phyloP scores from a whole-genome alignment of 345 rosid genomes.

The Acer negundo region DNA sequence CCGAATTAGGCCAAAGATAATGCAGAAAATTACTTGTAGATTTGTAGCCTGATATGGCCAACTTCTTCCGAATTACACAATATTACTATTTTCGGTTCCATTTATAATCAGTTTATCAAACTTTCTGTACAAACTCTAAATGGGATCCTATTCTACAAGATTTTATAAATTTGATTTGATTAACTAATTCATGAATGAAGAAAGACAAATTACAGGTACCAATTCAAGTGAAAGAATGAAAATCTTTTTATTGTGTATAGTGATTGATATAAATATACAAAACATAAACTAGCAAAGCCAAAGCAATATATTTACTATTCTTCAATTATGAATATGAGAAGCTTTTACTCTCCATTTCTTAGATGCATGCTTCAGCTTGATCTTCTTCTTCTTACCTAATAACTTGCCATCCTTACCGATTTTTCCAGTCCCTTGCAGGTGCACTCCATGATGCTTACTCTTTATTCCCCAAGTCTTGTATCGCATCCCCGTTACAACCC shows the following conservation, averaged over 20 bases:
- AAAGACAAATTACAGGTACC: no score
- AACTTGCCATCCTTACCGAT: conserved; percentile 51
- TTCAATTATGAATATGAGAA: conserved; percentile 6
- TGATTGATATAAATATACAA: background rate
- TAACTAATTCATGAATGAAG: no score
- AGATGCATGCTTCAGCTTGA: conserved; percentile 33
- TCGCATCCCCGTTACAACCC: conserved; percentile 26
- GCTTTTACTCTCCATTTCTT: conserved; percentile 29
- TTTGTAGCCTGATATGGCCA: background rate
- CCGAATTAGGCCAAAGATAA: background rate
- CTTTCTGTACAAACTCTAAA: background rate
- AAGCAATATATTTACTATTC: background rate
- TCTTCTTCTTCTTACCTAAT: conserved; percentile 43
- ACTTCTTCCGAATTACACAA: background rate
- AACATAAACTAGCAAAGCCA: no score
- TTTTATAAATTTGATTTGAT: no score
- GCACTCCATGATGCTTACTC: conserved; percentile 38
- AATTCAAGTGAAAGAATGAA: no score
- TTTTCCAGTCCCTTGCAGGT: conserved; percentile 28
- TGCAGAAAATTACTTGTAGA: background rate
- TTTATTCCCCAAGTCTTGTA: conserved; percentile 42
- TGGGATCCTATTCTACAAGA: no score
- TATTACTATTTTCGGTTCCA: background rate
- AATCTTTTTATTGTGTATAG: no score
- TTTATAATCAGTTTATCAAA: background rate